phyloP scores from a whole-genome alignment of 1,284 basidiomycete genomes.

The Termitomyces sp. region DNA sequence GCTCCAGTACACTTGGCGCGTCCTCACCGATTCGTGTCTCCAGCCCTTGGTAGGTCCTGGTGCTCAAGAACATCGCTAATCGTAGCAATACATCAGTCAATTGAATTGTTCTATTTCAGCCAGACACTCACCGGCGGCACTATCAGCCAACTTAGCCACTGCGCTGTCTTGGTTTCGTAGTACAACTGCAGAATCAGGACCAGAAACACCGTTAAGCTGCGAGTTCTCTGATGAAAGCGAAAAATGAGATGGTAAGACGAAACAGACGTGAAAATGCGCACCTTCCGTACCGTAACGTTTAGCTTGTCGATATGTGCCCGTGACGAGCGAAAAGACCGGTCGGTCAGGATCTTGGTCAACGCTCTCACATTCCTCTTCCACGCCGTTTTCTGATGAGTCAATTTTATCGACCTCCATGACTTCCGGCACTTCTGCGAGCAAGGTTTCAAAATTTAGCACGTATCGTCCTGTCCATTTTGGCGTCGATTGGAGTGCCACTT shows the following conservation, averaged over 20 bases:
- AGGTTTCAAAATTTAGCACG: conserved; percentile 65
- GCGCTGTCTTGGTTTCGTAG: conserved; percentile 45
- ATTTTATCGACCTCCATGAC: neutral
- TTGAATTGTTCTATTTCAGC: neutral
- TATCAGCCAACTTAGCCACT: conserved; percentile 52
- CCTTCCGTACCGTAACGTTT: conserved; percentile 54
- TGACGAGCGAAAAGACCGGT: conserved; percentile 83
- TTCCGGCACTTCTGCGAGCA: neutral
- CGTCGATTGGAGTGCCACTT: conserved; percentile 70
- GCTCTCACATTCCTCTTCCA: conserved; percentile 19
- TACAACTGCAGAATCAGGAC: conserved; percentile 22
- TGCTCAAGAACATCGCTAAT: conserved; percentile 61
- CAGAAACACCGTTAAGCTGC: neutral
- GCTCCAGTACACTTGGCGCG: conserved; percentile 77
- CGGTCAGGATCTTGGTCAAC: conserved; percentile 48
- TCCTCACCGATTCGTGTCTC: conserved; percentile 80
- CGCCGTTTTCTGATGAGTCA: conserved; percentile 1
- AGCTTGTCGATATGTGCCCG: conserved; percentile 80
- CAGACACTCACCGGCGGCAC: conserved; percentile 60
- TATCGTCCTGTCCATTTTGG: conserved; percentile 80
- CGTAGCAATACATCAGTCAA: neutral
- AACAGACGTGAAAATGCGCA: neutral
- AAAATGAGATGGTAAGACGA: neutral
- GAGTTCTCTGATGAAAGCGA: too few relatives aligned
- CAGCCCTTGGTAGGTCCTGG: conserved; percentile 26